Percentiles rank a stretch among this genome's conserved stretches.
Evolutionary conservation across 352 stramenopile species (phyloP).

Genomic region (Globisporangium echinulatum): DNA sequence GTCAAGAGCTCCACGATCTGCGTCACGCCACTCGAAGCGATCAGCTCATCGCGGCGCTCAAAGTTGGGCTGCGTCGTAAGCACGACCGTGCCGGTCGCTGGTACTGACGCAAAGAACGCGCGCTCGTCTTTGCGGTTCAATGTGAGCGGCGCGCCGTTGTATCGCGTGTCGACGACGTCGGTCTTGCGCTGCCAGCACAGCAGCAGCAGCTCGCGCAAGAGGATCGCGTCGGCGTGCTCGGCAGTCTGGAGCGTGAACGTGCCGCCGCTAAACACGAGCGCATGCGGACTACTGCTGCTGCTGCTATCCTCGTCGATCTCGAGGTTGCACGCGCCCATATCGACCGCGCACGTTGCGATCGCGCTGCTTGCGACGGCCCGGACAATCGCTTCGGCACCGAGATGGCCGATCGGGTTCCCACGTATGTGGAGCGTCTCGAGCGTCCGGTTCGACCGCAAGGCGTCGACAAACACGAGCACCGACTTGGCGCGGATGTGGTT

Average conservation of each 20-base stretch:
- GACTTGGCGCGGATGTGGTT: constrained; percentile 64
- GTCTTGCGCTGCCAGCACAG: constrained; percentile 52
- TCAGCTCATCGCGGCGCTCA: constrained; percentile 47
- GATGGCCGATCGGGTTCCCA: constrained; percentile 61
- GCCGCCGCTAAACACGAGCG: constrained; percentile 37
- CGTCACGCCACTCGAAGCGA: constrained; percentile 31
- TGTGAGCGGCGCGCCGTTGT: constrained; percentile 36
- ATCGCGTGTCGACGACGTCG: constrained; percentile 40
- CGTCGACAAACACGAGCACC: constrained; percentile 54
- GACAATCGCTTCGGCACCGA: constrained; percentile 56
- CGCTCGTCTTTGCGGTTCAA: constrained; percentile 65
- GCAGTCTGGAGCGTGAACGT: constrained; percentile 45
- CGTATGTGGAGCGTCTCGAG: constrained; percentile 48
- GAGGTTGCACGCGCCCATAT: constrained; percentile 63
- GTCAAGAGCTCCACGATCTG: constrained; percentile 31
- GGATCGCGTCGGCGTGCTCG: constrained; percentile 41
- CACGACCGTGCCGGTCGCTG: constrained; percentile 34
- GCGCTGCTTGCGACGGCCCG: constrained; percentile 37
- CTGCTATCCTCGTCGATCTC: constrained; percentile 33
- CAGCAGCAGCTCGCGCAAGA: constrained; percentile 49
- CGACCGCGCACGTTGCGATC: constrained; percentile 46
- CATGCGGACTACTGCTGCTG: constrained; percentile 21
- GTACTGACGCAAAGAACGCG: constrained; percentile 28
- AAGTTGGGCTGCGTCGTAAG: constrained; percentile 61
- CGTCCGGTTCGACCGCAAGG: constrained; percentile 44